phyloP scores from a whole-genome alignment of 192 early-diverging fungal species.

The Glomus cerebriforme region DNA sequence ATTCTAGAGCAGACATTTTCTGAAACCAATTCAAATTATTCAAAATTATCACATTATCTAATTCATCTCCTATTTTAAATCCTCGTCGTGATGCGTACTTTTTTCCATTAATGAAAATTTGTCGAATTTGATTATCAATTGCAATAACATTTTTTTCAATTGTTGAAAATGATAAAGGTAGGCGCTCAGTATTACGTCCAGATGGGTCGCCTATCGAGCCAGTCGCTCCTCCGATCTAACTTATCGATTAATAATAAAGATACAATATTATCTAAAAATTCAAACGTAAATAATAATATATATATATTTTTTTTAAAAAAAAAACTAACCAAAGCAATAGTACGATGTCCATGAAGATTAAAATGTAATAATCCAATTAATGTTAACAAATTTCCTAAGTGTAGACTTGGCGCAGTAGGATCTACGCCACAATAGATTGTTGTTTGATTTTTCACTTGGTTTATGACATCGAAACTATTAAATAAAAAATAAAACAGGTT shows the following conservation, averaged over 20 bases:
- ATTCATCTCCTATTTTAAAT: slow-evolving; percentile 27
- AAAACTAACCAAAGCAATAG: slow-evolving; percentile 75
- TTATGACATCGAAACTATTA: slow-evolving; percentile 47
- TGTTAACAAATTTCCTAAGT: slow-evolving; percentile 88
- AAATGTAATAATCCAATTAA: slow-evolving; percentile 88
- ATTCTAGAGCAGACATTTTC: slow-evolving; percentile 71
- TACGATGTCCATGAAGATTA: slow-evolving; percentile 76
- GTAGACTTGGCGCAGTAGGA: slow-evolving; percentile 88
- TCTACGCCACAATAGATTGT: slow-evolving; percentile 91
- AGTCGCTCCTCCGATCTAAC: slow-evolving; percentile 82
- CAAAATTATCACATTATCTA: slow-evolving; percentile 54
- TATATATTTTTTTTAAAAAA: too few species aligned
- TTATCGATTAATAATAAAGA: slow-evolving; percentile 16
- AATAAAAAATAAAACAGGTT: slow-evolving; percentile 17
- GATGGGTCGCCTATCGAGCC: slow-evolving; percentile 93
- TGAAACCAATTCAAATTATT: slow-evolving; percentile 86
- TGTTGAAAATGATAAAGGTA: slow-evolving; percentile 57
- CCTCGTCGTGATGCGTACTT: slow-evolving; percentile 46
- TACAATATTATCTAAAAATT: slow-evolving; percentile 3
- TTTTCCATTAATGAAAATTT: slow-evolving; percentile 65
- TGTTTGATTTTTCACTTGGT: slow-evolving; percentile 49
- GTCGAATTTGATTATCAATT: slow-evolving; percentile 72
- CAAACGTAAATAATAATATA: too few species aligned
- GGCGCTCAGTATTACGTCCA: slow-evolving; percentile 80
- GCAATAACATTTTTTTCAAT: slow-evolving; percentile 63